These are phyloP conservation scores for Phallus indusiatus DNA, from an alignment of 768 basidiomycete species.

Conservation along the genomic window DNA sequence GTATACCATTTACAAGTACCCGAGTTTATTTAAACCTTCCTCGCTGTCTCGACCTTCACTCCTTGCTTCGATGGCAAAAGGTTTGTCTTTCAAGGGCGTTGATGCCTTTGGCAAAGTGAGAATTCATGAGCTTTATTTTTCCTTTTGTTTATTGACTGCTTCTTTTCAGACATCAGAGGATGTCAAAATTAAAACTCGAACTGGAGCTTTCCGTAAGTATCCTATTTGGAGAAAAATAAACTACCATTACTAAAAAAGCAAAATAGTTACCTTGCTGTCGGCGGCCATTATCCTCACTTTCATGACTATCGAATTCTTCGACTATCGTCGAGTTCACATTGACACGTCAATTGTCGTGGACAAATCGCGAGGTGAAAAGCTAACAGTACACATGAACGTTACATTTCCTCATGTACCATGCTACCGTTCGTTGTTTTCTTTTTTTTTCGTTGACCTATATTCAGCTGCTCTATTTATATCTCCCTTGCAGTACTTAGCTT, in stretches of 20 bases:
- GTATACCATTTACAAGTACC: slow-evolving; percentile 1
- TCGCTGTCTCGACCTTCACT: background rate
- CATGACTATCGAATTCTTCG: slow-evolving; percentile 89
- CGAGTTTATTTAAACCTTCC: background rate
- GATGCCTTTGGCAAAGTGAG: slow-evolving; percentile 99
- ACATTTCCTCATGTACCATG: slow-evolving; percentile 97
- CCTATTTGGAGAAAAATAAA: no score
- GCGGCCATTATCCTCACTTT: slow-evolving; percentile 88
- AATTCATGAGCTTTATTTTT: background rate
- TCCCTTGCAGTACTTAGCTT: slow-evolving; percentile 69
- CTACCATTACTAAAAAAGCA: background rate
- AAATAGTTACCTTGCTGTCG: slow-evolving; percentile 77
- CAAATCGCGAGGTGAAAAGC: slow-evolving; percentile 87
- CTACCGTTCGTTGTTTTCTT: slow-evolving; percentile 59
- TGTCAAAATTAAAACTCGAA: slow-evolving; percentile 97
- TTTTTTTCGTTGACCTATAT: background rate
- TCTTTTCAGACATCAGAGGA: slow-evolving; percentile 84
- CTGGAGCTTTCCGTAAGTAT: slow-evolving; percentile 76
- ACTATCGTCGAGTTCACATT: slow-evolving; percentile 78
- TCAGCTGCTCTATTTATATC: background rate
- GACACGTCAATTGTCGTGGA: slow-evolving; percentile 94
- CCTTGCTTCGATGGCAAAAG: slow-evolving; percentile 55
- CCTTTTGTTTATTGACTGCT: background rate
- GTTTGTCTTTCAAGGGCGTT: slow-evolving; percentile 71
- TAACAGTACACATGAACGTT: slow-evolving; percentile 84